Base-by-base conservation (phyloP, 2,329 filamentous ascomycete species). In the Aureobasidium sp. region DNA sequence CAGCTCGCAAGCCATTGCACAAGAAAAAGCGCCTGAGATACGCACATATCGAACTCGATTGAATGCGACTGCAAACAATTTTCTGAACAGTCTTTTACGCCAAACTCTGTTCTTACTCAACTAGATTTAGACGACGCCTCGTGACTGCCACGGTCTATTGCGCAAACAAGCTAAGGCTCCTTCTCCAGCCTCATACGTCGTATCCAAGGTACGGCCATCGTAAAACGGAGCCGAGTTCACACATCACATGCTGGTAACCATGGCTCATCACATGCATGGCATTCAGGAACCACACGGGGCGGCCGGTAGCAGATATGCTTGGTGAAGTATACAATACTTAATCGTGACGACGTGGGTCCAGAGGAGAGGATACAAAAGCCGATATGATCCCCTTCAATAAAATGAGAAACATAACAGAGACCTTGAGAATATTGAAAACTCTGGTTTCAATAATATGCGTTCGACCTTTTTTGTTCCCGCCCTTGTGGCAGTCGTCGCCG, bases 161-260 rank as follows among this genome's bases (percentile, higher is more conserved):
- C 52, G 52, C 34, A 11, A 44, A 22, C 37, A 39, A 56, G n/a
- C 51, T 41, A 55, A 29, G 27, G 25, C 27, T 56, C 39, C 27
- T 44, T 44, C 52, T 36, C n/a, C 52, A 56, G 52, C 52, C 52
- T 56, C 52, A 56, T 44, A 56, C 52, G 52, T 56, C 52, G 37
- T 44, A 34, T 42, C n/a, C 39, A 56, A 56, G 39, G 39, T 34
- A 56, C 25, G 17, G 15, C 37, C 52, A 56, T 44, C 39, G 39
- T 41, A 39, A 39, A n/a, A 56, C 9, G 11, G 27, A 56, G 52
- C 52, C 52, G 34, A 44, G 27, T 34, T 27, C 39, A 56, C 27
- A 44, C 25, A 56, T n/a, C 39, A 56, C 52, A 27, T 22, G 52
- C 52, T 56, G 39, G 34, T 12, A 56, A 56, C 52, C 52, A 56